phyloP scores from a whole-genome alignment of 2,329 filamentous ascomycete species.

The Mycosphaerella sp. region DNA sequence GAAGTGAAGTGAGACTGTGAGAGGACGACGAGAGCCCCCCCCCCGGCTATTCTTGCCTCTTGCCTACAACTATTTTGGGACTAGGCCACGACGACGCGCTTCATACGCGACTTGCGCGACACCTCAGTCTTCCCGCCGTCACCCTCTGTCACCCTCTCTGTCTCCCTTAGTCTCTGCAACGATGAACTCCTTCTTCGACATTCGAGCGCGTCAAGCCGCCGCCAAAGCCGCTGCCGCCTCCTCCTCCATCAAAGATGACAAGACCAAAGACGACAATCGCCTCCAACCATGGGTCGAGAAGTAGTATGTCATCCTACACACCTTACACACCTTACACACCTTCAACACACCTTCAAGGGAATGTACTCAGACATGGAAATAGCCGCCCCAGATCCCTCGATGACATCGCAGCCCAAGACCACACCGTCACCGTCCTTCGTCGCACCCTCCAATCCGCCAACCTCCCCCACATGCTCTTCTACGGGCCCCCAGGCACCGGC shows the following conservation, averaged over 20 bases:
- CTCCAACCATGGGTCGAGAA: constrained; percentile 82
- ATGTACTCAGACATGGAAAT: no score
- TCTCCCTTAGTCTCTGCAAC: not conserved
- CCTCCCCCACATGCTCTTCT: constrained; percentile 99
- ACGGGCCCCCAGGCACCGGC: constrained; percentile 92
- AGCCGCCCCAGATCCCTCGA: constrained; percentile 89
- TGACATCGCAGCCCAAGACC: constrained; percentile 96
- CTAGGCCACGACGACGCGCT: constrained; percentile 5
- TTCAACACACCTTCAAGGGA: no score
- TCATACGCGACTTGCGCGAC: not conserved
- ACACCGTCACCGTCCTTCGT: constrained; percentile 88
- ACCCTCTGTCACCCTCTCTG: no score
- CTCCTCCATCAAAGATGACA: constrained; percentile 61
- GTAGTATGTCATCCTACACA: constrained; percentile 14
- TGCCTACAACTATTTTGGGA: not conserved
- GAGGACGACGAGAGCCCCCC: not conserved
- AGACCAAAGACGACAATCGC: constrained; percentile 55
- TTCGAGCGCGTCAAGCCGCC: constrained; percentile 70
- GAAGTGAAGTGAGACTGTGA: not conserved
- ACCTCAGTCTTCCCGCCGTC: not conserved
- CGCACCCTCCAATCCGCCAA: constrained; percentile 93
- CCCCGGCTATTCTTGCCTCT: not conserved
- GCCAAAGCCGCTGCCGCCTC: constrained; percentile 62
- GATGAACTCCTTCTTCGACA: constrained; percentile 92
- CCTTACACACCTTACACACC: not conserved